Evolutionary conservation across 1,284 basidiomycete genomes (phyloP), one percentile per base, ranked within the genome.

Genomic region (Trichosporon sp.): DNA sequence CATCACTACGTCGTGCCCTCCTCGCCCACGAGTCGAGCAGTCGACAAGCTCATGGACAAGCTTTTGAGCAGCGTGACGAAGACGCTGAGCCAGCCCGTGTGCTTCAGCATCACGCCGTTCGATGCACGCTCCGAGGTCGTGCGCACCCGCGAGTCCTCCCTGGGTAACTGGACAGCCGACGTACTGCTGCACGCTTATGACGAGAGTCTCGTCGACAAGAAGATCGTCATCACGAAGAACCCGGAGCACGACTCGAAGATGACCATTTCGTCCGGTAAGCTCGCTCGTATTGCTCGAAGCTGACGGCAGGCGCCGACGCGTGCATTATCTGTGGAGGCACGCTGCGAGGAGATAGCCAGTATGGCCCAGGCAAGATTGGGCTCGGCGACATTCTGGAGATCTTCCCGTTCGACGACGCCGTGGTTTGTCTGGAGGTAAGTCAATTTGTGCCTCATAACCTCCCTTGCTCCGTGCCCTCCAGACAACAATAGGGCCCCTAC

Each of bases 141-240:
- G 70, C 89, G 94, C 14, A 84, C 84, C 10, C 73, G 78, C 40
- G 83, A 96, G 89, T 91, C 90, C 16, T 91, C 91, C 0, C 86
- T 91, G 8, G 91, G 90, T n/a, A 92, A 96, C 79, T 94, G 93
- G 91, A 90, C 95, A 70, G 91, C 93, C 0, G 94, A 97, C 81
- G 90, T 96, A 37, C 82, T 94, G 37, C 86, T 92, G 73, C 91
- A 94, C 79, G 89, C 92, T 0, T 96, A 95, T 78, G 94, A 96
- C 73, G 93, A 94, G 78, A 88, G 89, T 3, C 83, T 91, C 68
- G 67, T 80, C 26, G 80, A 83, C 35, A 63, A 63, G 59, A 63
- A 63, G 59, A 63, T 63, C 16, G 67, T 31, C 31, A 37, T 63
- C 16, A 35, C 59, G 32, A 63, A 63, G 59, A 63, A 63, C 35